Evolutionary conservation across 2,329 filamentous ascomycete species (phyloP), one percentile per base, ranked within the genome.

Genomic region (Beauveria sp.): DNA sequence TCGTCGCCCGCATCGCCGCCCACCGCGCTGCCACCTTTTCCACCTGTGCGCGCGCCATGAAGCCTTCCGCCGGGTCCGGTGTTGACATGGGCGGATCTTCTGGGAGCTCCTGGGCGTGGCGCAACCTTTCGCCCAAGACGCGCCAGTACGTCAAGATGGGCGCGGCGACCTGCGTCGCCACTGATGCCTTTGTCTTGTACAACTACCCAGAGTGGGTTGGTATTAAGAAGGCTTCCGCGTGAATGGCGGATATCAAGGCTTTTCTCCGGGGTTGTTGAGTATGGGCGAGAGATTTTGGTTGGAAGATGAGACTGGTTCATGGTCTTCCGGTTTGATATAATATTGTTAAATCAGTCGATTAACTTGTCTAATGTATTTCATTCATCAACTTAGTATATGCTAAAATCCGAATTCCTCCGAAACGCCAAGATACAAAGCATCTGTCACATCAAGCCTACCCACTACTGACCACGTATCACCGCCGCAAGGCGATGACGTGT

Each of bases 401-500:
- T 30, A 59, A 47, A 54, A 43, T 18, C 3, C 24, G 12, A 16
- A 34, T 55, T 6, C 30, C n/a, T 34, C 40, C 30, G 40, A 47
- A 26, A 37, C 48, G 26, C 44, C 28, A 51, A 20, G 18, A 18
- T 26, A 12, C 8, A 46, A 14, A 37, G 18, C 14, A 1, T 50
- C 16, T 14, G 9, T n/a, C 30, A 26, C 7, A 4, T 22, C 4
- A 24, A 24, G 12, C 5, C 40, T 16, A 10, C 20, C 48, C 26
- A 8, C 20, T 54, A 28, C 48, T 62, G 34, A 5, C 55, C 50
- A 20, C 61, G 61, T 52, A 63, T 63, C 47, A 50, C 56, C 2
- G 57, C 61, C 14, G 56, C 61, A 28, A 60, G 56, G 3, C 61
- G 56, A 46, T 60, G 61, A 2, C 61, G 57, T 1, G 61, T 55